Conservation (phyloP, 805 yeast genomes). For the Sungouiozyma intestinalis region DNA sequence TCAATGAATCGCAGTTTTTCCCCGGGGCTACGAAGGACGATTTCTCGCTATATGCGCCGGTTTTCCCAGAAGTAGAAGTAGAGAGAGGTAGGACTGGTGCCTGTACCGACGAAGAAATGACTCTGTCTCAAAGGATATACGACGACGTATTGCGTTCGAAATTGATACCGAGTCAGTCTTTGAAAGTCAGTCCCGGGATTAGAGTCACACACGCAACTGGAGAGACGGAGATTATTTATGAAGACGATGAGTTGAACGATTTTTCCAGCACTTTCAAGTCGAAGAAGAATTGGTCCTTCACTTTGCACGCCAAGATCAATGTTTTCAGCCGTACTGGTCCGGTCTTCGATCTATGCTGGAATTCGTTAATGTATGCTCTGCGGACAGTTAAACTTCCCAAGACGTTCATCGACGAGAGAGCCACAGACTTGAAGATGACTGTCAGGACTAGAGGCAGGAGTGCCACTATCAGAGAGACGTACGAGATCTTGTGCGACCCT, state of each 20-base stretch:
- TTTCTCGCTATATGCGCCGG: conserved; percentile 29
- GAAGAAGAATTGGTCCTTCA: conserved; percentile 42
- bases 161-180: conserved; percentile 38
- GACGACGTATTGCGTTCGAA: conserved; percentile 51
- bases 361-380: conserved; percentile 54
- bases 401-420: conserved; percentile 56
- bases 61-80: conserved; percentile 69
- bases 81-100: conserved; percentile 68
- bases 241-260: conserved; percentile 25
- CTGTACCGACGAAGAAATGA: conserved; percentile 81
- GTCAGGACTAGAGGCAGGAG: conserved; percentile 43
- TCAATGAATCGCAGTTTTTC: neutral
- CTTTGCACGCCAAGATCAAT: conserved; percentile 60
- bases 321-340: conserved; percentile 81
- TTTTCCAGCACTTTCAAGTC: conserved; percentile 16
- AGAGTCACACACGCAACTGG: conserved; percentile 43
- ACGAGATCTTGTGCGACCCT: conserved; percentile 49
- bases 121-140: conserved; percentile 51
- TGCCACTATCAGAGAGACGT: conserved; percentile 37
- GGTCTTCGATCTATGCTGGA: conserved; percentile 65
- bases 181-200: conserved; percentile 35
- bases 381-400: conserved; percentile 51
- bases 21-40: conserved; percentile 29
- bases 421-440: conserved; percentile 41
- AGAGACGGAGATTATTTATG: conserved; percentile 36